Base-by-base conservation (phyloP, 2,329 filamentous ascomycete species). In the Scleromitrula shiraiana region DNA sequence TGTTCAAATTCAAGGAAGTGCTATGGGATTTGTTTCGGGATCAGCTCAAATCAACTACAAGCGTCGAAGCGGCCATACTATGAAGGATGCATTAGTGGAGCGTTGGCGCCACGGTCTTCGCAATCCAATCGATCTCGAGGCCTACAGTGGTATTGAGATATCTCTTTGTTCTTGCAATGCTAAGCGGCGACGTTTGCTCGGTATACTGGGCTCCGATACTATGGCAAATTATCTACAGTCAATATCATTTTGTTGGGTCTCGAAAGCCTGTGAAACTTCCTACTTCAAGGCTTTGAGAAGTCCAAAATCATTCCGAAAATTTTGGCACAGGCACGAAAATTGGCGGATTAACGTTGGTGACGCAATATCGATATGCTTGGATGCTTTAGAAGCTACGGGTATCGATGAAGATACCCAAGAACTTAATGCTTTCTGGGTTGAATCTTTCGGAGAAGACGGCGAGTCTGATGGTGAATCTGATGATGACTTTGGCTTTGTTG, bases 151-250 rank as follows among this genome's bases (percentile, higher is more conserved):
- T 10, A 36, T 53, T 22, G 43, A 54, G 30, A 22, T 51, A 15
- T 54, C 50, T 22, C 43, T 53, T 30, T 54, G 50, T 46, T 53
- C 52, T 22, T 29, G 47, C 4, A 54, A 54, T 44, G 50, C 52
- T n/a, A 39, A 39, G 19, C 24, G 48, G 35, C 15, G 24, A 38
- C 19, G 47, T 12, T 30, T 54, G 2, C 12, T 53, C 10, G 29
- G 46, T n/a, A 26, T 56, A 9, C 47, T 56, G 3, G 19, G 26
- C 7, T 52, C 52, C 2, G 22, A 30, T 14, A 54, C 46, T 10
- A 56, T 56, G 41, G 17, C 38, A 2, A 53, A 53, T 35, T 56
- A 53, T 41, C 7, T 46, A 7, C 36, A 12, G 17, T 20, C 19
- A 1, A 26, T 46, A 19, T 41, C 37, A 4, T 46, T 41, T 15